Conservation (phyloP, 163 green algal genomes). For the Scenedesmus sp. region DNA sequence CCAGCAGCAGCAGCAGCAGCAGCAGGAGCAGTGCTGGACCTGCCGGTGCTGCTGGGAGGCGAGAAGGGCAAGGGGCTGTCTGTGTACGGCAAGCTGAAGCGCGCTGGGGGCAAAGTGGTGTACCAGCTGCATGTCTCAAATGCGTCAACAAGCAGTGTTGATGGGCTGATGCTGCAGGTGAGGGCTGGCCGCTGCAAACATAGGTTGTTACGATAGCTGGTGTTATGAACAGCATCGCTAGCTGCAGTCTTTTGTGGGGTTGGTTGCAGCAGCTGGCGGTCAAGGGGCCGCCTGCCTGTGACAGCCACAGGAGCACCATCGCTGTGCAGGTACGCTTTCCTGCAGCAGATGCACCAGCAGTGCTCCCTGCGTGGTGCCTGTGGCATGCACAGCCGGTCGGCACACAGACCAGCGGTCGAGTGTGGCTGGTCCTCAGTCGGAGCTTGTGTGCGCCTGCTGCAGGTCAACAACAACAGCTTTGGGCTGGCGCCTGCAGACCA, state of each 20-base stretch:
- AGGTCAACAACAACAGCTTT: conserved; percentile 96
- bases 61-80: conserved; percentile 84
- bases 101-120: conserved; percentile 57
- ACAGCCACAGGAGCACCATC: too few relatives aligned
- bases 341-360: too few relatives aligned
- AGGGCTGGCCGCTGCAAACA: not conserved
- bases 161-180: conserved; percentile 95
- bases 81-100: conserved; percentile 73
- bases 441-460: not conserved
- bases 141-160: conserved; percentile 65
- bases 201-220: too few relatives aligned
- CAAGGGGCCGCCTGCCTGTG: too few relatives aligned
- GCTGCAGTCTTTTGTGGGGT: not conserved
- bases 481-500: conserved; percentile 80
- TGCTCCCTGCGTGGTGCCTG: not conserved
- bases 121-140: conserved; percentile 63
- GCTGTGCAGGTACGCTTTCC: not conserved
- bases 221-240: too few relatives aligned
- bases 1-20: conserved; percentile 48
- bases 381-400: not conserved
- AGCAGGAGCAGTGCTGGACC: conserved; percentile 39
- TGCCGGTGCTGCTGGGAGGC: conserved; percentile 79
- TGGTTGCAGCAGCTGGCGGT: too few relatives aligned
- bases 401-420: not conserved
- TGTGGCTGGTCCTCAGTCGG: not conserved